phyloP scores from a whole-genome alignment of 2,329 filamentous ascomycete genomes.

The Pezicula radicicola region DNA sequence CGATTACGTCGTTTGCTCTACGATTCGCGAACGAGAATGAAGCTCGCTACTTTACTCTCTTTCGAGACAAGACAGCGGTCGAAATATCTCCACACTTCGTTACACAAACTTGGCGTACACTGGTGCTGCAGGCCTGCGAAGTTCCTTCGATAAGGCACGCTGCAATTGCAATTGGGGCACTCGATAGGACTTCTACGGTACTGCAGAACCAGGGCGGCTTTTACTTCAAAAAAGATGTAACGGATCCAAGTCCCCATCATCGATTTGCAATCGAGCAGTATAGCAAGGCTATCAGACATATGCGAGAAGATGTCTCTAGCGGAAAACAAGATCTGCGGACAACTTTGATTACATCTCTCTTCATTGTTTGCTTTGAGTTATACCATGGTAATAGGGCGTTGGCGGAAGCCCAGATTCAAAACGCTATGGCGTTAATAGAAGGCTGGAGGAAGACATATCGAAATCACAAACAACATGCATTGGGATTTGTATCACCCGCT shows the following conservation, averaged over 20 bases:
- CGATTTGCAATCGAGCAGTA: constrained; percentile 13
- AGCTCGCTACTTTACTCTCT: constrained; percentile 14
- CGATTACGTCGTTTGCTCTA: neutral
- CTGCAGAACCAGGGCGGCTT: neutral
- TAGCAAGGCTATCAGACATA: constrained; percentile 14
- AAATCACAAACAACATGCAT: constrained; percentile 7
- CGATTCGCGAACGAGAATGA: constrained; percentile 15
- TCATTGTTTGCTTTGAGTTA: constrained; percentile 17
- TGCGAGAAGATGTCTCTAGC: constrained; percentile 8
- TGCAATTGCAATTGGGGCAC: constrained; percentile 17
- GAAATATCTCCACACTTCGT: constrained; percentile 16
- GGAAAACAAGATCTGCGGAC: constrained; percentile 12
- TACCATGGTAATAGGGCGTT: constrained; percentile 15
- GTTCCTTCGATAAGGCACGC: constrained; percentile 14
- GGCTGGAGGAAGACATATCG: constrained; percentile 20
- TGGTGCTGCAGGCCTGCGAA: constrained; percentile 16
- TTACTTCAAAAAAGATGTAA: constrained; percentile 1
- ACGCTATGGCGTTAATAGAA: constrained; percentile 25
- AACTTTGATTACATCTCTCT: constrained; percentile 14
- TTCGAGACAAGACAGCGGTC: constrained; percentile 9
- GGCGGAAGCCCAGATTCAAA: constrained; percentile 16
- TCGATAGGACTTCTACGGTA: constrained; percentile 15
- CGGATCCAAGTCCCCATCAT: constrained; percentile 8
- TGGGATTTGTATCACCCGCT: constrained; percentile 18
- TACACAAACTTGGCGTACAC: constrained; percentile 12